Conservation (phyloP, 495 filamentous ascomycete genomes). For the Aspergillus avenaceus region DNA sequence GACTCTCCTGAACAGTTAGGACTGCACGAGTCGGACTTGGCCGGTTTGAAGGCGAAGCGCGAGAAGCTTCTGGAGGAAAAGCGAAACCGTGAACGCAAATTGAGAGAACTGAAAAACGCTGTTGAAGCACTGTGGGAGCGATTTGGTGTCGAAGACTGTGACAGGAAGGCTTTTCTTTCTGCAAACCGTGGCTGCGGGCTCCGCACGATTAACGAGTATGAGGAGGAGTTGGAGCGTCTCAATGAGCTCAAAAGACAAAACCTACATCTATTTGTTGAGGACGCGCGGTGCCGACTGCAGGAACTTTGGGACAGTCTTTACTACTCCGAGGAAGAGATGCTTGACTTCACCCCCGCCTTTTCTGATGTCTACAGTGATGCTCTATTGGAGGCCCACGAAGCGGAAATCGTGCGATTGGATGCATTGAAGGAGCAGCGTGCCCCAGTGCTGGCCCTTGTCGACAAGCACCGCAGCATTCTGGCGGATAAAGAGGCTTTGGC, state of each 20-base stretch:
- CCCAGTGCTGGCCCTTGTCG: slow-evolving; percentile 75
- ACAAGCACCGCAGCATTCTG: slow-evolving; percentile 78
- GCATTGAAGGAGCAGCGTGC: slow-evolving; percentile 81
- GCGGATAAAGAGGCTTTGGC: slow-evolving; percentile 83
- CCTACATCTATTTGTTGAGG: slow-evolving; percentile 90
- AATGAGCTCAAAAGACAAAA: slow-evolving; percentile 94
- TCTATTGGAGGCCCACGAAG: slow-evolving; percentile 82
- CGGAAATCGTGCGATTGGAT: slow-evolving; percentile 79
- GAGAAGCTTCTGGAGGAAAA: slow-evolving; percentile 94
- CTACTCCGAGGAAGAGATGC: slow-evolving; percentile 96
- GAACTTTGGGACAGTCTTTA: slow-evolving; percentile 93
- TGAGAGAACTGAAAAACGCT: slow-evolving; percentile 68
- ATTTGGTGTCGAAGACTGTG: slow-evolving; percentile 73
- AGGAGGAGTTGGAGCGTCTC: slow-evolving; percentile 79
- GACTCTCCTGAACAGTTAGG: slow-evolving; percentile 91
- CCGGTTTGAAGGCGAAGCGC: slow-evolving; percentile 62
- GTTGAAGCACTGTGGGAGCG: slow-evolving; percentile 88
- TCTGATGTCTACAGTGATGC: slow-evolving; percentile 81
- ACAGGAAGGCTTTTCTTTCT: slow-evolving; percentile 76
- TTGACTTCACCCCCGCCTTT: slow-evolving; percentile 93
- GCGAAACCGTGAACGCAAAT: slow-evolving; percentile 72
- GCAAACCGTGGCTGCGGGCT: slow-evolving; percentile 75
- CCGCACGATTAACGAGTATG: slow-evolving; percentile 86
- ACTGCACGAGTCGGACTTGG: slow-evolving; percentile 79
- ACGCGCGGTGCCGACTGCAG: slow-evolving; percentile 82